phyloP scores from a whole-genome alignment of 2,329 filamentous ascomycete species.

The Myriosclerotinia duriaeana region DNA sequence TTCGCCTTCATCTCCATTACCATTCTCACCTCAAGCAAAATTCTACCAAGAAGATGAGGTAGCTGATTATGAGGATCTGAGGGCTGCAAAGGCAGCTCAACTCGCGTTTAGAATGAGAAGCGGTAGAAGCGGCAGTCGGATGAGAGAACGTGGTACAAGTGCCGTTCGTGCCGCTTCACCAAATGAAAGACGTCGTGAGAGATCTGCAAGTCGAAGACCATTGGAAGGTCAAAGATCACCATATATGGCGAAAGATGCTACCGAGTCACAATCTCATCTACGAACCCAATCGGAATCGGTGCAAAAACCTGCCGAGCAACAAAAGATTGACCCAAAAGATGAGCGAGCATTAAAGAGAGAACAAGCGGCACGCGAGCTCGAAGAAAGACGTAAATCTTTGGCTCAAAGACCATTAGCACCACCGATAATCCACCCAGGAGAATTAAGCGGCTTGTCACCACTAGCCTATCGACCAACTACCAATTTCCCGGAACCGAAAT shows the following conservation, averaged over 20 bases:
- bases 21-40: constrained; percentile 63
- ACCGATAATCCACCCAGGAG: constrained; percentile 71
- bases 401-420: constrained; percentile 78
- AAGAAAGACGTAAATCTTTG: constrained; percentile 81
- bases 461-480: constrained; percentile 34
- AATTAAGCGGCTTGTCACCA: constrained; percentile 46
- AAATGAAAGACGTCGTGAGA: constrained; percentile 38
- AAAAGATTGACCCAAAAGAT: constrained; percentile 55
- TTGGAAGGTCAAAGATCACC: constrained; percentile 27
- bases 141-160: constrained; percentile 41
- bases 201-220: constrained; percentile 39
- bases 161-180: constrained; percentile 37
- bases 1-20: constrained; percentile 79
- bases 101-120: constrained; percentile 59
- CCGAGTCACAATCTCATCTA: constrained; percentile 32
- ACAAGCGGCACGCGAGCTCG: constrained; percentile 77
- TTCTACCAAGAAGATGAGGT: constrained; percentile 54
- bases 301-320: constrained; percentile 37
- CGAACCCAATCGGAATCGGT: constrained; percentile 44
- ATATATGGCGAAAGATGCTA: constrained; percentile 31
- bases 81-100: constrained; percentile 52
- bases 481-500: constrained; percentile 31
- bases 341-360: constrained; percentile 69
- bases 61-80: constrained; percentile 65
- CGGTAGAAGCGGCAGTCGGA: constrained; percentile 51